Evolutionary conservation across 2,329 filamentous ascomycete genomes (phyloP).

Genomic region (Madurella mycetomatis): DNA sequence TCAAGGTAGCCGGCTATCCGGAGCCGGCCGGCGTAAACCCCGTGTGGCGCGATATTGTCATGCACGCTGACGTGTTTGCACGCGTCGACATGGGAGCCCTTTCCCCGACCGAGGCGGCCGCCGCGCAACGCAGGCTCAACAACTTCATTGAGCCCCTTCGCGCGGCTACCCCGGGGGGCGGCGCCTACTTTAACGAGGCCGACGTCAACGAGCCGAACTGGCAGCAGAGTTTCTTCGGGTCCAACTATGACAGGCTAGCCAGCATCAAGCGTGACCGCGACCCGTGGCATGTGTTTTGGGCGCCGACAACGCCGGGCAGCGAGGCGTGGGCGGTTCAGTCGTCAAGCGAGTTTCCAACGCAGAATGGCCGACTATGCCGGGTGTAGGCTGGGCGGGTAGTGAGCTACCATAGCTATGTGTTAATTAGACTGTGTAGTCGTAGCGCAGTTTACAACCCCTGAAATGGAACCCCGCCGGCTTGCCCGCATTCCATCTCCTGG

Average conservation of each 20-base stretch:
- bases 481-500: background rate
- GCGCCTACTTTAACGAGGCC: conserved; percentile 39
- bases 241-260: conserved; percentile 14
- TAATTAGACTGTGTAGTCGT: too few species aligned
- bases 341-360: conserved; percentile 32
- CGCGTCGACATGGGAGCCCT: conserved; percentile 9
- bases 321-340: conserved; percentile 38
- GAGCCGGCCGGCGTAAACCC: conserved; percentile 20
- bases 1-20: conserved; percentile 20
- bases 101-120: conserved; percentile 4
- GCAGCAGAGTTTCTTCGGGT: conserved; percentile 34
- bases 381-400: background rate
- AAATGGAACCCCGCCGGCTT: background rate
- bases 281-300: conserved; percentile 22
- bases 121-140: conserved; percentile 14
- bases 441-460: background rate
- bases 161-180: conserved; percentile 30
- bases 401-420: too few species aligned
- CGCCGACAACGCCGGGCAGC: conserved; percentile 31
- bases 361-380: conserved; percentile 25
- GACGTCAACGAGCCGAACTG: conserved; percentile 36
- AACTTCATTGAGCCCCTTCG: conserved; percentile 18
- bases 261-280: conserved; percentile 18
- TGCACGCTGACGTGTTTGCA: conserved; percentile 25
- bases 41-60: conserved; percentile 15